phyloP scores from a whole-genome alignment of 208 protist species.

The Phytomonas sp. region DNA sequence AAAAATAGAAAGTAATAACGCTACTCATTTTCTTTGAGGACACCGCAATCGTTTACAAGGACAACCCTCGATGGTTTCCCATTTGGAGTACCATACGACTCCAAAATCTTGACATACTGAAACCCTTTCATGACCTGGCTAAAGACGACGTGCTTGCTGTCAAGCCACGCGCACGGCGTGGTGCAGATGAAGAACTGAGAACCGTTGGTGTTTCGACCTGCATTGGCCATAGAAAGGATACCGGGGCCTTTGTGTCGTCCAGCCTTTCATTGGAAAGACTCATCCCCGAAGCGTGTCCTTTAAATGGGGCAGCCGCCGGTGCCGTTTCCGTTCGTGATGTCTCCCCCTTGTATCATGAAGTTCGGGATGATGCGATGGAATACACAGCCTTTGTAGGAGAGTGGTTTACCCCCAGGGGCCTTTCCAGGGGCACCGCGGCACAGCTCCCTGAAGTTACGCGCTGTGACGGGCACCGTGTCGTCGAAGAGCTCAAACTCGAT shows the following conservation, averaged over 20 bases:
- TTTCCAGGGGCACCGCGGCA: constrained; percentile 44
- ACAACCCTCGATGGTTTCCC: constrained; percentile 54
- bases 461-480: constrained; percentile 91
- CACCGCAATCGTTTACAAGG: constrained; percentile 64
- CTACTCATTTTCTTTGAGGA: constrained; percentile 32
- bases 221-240: constrained; percentile 91
- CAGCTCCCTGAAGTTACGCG: constrained; percentile 82
- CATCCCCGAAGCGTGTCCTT: constrained; percentile 89
- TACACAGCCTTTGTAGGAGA: constrained; percentile 87
- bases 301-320: constrained; percentile 93
- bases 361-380: constrained; percentile 94
- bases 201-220: constrained; percentile 88
- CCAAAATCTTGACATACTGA: constrained; percentile 71
- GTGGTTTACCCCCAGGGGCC: constrained; percentile 75
- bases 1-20: background rate
- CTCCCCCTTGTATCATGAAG: constrained; percentile 95
- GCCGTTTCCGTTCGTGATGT: constrained; percentile 92
- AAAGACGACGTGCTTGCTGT: constrained; percentile 95
- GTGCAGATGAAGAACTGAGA: constrained; percentile 93
- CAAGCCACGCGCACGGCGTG: constrained; percentile 76
- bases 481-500: constrained; percentile 93
- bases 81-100: constrained; percentile 57
- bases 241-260: constrained; percentile 70
- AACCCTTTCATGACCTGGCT: constrained; percentile 85
- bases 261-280: constrained; percentile 92